Conservation (phyloP, 495 filamentous ascomycete genomes). For the Podospora anserina region DNA sequence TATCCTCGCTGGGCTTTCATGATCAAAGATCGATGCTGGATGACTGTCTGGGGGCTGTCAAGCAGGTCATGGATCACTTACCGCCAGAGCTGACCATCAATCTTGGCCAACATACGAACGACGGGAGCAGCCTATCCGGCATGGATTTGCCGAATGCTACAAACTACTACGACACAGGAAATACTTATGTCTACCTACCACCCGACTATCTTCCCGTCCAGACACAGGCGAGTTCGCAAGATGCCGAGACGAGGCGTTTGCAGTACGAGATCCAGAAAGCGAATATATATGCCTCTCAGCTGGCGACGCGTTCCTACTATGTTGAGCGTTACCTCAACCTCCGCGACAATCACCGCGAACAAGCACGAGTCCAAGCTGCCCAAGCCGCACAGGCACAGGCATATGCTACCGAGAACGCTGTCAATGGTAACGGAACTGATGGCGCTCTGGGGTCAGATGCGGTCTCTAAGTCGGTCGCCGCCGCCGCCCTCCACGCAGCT, state of each 20-base stretch:
- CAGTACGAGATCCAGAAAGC: conserved; percentile 83
- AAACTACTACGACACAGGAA: conserved; percentile 18
- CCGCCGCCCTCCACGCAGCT: conserved; percentile 25
- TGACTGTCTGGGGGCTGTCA: conserved; percentile 58
- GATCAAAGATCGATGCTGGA: conserved; percentile 63
- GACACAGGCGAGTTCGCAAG: conserved; percentile 28
- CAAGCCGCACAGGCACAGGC: conserved; percentile 18
- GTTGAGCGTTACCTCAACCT: conserved; percentile 76
- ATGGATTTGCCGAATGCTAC: background rate
- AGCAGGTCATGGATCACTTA: conserved; percentile 56
- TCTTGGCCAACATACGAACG: conserved; percentile 24
- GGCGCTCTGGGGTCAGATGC: background rate
- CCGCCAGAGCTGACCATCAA: conserved; percentile 60
- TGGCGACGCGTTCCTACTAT: conserved; percentile 73
- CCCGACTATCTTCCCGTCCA: conserved; percentile 28
- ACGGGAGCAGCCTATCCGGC: background rate
- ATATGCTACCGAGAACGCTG: conserved; percentile 23
- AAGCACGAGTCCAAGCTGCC: conserved; percentile 25
- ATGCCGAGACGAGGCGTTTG: conserved; percentile 46
- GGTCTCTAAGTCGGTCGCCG: conserved; percentile 26
- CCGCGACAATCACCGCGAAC: conserved; percentile 50
- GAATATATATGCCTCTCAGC: conserved; percentile 72
- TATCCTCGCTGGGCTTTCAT: conserved; percentile 66
- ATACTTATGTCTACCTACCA: conserved; percentile 37
- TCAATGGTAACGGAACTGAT: conserved; percentile 16